Evolutionary conservation across 495 filamentous ascomycete species (phyloP).

Genomic region (Aspergillus sclerotioniger): DNA sequence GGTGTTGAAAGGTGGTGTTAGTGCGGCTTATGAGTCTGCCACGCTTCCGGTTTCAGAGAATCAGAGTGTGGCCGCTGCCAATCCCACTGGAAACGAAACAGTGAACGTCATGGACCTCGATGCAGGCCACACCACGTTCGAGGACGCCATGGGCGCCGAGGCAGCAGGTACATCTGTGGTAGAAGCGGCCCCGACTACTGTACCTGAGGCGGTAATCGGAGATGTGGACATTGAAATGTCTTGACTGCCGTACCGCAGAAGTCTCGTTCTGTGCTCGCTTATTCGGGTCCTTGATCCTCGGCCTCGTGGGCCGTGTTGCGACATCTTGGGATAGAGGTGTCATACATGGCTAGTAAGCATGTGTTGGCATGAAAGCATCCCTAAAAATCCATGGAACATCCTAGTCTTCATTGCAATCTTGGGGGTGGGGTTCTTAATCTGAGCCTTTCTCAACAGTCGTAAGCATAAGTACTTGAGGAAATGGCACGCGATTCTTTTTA

Average conservation of each 20-base stretch:
- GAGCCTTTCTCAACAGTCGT: too few species aligned
- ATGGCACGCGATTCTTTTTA: background rate
- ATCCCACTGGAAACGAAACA: slow-evolving; percentile 10
- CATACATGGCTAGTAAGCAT: background rate
- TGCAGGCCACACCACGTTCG: slow-evolving; percentile 19
- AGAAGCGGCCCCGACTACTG: slow-evolving; percentile 16
- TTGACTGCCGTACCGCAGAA: slow-evolving; percentile 14
- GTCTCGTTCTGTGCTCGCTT: background rate
- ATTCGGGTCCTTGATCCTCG: background rate
- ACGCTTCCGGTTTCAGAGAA: slow-evolving; percentile 14
- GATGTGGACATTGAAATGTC: slow-evolving; percentile 46
- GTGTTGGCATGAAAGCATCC: background rate
- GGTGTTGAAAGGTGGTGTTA: slow-evolving; percentile 36
- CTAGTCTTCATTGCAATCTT: too few species aligned
- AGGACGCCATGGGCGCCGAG: slow-evolving; percentile 30
- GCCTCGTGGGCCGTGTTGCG: background rate
- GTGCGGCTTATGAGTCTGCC: slow-evolving; percentile 34
- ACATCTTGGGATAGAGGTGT: background rate
- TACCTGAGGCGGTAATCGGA: slow-evolving; percentile 9
- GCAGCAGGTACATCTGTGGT: slow-evolving; percentile 29
- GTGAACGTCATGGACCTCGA: slow-evolving; percentile 14
- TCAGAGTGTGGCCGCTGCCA: background rate
- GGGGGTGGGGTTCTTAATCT: too few species aligned
- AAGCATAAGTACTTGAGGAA: too few species aligned
- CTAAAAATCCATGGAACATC: background rate